Conservation (phyloP, 2,329 filamentous ascomycete genomes). For the Neocucurbitaria cava region DNA sequence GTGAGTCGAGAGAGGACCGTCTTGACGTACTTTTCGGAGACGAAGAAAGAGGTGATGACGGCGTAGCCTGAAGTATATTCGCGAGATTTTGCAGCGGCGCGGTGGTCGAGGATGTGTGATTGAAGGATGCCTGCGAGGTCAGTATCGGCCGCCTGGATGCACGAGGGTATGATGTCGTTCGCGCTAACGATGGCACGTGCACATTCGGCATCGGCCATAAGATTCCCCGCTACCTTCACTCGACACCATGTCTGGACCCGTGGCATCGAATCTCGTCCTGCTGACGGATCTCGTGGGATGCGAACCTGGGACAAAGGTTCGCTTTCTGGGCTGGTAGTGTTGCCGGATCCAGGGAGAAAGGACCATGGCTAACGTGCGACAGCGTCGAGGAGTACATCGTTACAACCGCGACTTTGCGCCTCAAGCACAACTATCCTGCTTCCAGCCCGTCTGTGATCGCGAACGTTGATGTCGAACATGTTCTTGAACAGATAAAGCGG, state of each 20-base stretch:
- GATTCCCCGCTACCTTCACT: conserved; percentile 13
- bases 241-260: conserved; percentile 55
- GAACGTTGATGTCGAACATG: conserved; percentile 72
- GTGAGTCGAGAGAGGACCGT: conserved; percentile 3
- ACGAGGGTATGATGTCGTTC: conserved; percentile 34
- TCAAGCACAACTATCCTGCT: conserved; percentile 71
- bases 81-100: conserved; percentile 10
- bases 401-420: conserved; percentile 65
- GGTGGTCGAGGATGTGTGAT: conserved; percentile 15
- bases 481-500: conserved; percentile 70
- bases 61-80: not conserved
- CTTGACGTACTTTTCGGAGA: conserved; percentile 19
- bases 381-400: conserved; percentile 68
- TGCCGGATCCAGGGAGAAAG: not conserved
- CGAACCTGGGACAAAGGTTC: conserved; percentile 75
- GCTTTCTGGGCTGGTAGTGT: conserved; percentile 88
- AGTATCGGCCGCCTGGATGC: conserved; percentile 25
- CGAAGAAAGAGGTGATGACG: not conserved
- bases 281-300: conserved; percentile 56
- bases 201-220: conserved; percentile 13
- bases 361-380: conserved; percentile 18
- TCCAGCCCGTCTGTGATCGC: conserved; percentile 54
- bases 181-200: conserved; percentile 28
- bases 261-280: conserved; percentile 62
- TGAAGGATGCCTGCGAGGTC: conserved; percentile 24